phyloP scores from a whole-genome alignment of 495 filamentous ascomycete species.

The Margaritispora aquatica region DNA sequence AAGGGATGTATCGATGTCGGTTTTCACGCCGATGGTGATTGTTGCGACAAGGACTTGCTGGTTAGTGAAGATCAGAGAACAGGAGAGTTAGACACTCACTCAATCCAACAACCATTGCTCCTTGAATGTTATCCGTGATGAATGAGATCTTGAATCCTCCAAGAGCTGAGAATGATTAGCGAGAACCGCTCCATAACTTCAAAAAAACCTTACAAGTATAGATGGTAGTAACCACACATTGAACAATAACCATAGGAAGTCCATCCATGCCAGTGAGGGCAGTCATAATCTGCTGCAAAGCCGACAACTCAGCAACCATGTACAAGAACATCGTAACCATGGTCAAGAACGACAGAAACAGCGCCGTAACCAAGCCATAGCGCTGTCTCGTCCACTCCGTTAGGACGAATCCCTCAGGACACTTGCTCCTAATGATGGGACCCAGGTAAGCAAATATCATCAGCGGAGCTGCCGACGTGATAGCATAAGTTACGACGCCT shows the following conservation, averaged over 20 bases:
- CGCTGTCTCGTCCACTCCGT: slow-evolving; percentile 75
- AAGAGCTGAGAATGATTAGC: slow-evolving; percentile 41
- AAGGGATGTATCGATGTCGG: slow-evolving; percentile 57
- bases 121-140: slow-evolving; percentile 72
- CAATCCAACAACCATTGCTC: slow-evolving; percentile 61
- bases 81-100: slow-evolving; percentile 10
- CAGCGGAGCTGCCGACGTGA: slow-evolving; percentile 60
- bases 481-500: slow-evolving; percentile 64
- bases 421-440: slow-evolving; percentile 66
- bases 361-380: slow-evolving; percentile 55
- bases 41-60: slow-evolving; percentile 53
- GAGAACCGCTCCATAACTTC: background rate
- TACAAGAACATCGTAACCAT: slow-evolving; percentile 74
- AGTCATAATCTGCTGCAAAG: slow-evolving; percentile 64
- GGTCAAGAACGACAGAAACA: slow-evolving; percentile 59
- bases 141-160: slow-evolving; percentile 75
- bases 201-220: slow-evolving; percentile 57
- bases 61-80: background rate
- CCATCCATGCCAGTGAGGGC: slow-evolving; percentile 66
- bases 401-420: slow-evolving; percentile 69
- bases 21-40: slow-evolving; percentile 65
- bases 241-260: slow-evolving; percentile 65
- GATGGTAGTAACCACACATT: slow-evolving; percentile 65
- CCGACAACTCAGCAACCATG: slow-evolving; percentile 74
- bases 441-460: slow-evolving; percentile 62